Evolutionary conservation across 2,329 filamentous ascomycete genomes (phyloP), one percentile per base, ranked within the genome.

Genomic region (Clarireedia monteithiana): DNA sequence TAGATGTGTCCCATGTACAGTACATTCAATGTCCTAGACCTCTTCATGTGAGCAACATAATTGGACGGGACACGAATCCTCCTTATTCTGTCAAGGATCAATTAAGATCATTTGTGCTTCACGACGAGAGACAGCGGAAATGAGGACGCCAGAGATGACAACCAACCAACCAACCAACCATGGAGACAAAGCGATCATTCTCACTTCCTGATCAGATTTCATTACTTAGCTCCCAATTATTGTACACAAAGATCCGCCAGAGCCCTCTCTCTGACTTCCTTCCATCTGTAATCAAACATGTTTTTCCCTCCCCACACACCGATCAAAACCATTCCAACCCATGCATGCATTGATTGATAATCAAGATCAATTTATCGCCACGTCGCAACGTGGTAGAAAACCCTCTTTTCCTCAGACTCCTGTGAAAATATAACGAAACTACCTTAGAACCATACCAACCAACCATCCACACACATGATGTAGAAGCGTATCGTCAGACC

Each of bases 331-430:
- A 12, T 34, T 34, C 30, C 30, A 55, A 50, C 50, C 53, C 53
- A 49, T 40, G 48, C 48, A 34, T 54, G 44, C 38, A 48, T 50
- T 47, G 48, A 20, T 20, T 20, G 20, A 20, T 3, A 20, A 20
- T 36, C 44, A 48, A 51, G 30, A 48, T 34, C 51, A 50, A 42
- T 30, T 55, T 38, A 34, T 56, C 27, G 48, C 42, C 58, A 60
- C 56, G 53, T 58, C 51, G 48, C 47, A 53, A 50, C 52, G 45
- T 58, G 49, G 55, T 56, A 57, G 55, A 45, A 50, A 40, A 40
- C 26, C 53, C 50, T 39, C 48, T 52, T 15, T 23, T 55, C 26
- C 30, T 34, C 53, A 50, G 47, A 55, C 53, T 55, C 53, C 53
- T 34, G 23, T 48, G 44, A 36, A 38, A 24, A 24, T 30, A 34